Conservation (phyloP, 1,284 basidiomycete genomes). For the Ustanciosporium gigantosporum region DNA sequence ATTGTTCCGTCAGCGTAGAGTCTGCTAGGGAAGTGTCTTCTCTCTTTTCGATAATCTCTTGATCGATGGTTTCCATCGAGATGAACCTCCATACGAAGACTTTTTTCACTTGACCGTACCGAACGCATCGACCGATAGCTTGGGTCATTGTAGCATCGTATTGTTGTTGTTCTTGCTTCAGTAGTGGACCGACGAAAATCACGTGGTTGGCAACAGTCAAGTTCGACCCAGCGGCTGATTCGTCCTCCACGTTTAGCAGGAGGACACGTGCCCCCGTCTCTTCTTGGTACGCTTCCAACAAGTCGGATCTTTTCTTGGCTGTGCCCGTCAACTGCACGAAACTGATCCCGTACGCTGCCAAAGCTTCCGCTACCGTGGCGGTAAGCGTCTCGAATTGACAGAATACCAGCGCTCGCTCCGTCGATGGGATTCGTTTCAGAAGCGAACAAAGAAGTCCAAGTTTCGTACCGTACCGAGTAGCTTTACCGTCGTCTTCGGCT, state of each 20-base stretch:
- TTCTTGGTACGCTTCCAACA: conserved; percentile 69
- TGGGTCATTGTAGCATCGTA: conserved; percentile 49
- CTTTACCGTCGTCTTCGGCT: conserved; percentile 64
- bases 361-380: conserved; percentile 82
- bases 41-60: conserved; percentile 36
- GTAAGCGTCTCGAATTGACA: conserved; percentile 91
- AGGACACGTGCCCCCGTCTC: conserved; percentile 72
- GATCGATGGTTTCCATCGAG: conserved; percentile 42
- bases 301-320: conserved; percentile 62
- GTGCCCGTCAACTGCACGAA: conserved; percentile 82
- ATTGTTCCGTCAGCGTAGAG: background rate
- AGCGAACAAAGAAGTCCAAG: conserved; percentile 80
- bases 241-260: conserved; percentile 86
- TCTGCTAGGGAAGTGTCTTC: conserved; percentile 4
- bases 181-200: conserved; percentile 87
- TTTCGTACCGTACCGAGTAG: conserved; percentile 79
- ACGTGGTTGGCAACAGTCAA: conserved; percentile 91
- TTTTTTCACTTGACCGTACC: conserved; percentile 46
- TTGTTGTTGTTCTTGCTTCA: conserved; percentile 68
- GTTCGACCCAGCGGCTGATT: conserved; percentile 89
- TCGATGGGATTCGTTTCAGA: conserved; percentile 76
- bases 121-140: conserved; percentile 39
- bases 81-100: conserved; percentile 42
- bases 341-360: conserved; percentile 72
- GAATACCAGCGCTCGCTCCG: conserved; percentile 85